phyloP scores from a whole-genome alignment of 2,329 filamentous ascomycete genomes.

The Xylariaceae sp. region DNA sequence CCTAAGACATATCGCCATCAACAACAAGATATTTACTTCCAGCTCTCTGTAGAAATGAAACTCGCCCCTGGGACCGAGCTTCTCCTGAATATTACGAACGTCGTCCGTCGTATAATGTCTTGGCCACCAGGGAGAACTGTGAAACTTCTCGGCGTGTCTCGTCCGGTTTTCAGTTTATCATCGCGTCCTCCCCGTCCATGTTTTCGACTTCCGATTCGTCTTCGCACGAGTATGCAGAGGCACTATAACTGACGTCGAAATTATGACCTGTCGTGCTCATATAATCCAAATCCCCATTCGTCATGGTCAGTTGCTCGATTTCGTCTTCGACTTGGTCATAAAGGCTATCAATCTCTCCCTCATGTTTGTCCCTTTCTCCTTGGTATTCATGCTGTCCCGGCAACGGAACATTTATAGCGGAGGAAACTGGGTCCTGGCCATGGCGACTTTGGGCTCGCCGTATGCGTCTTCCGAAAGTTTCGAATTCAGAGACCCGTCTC shows the following conservation, averaged over 20 bases:
- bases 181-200: neutral
- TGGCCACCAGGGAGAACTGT: neutral
- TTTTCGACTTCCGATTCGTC: neutral
- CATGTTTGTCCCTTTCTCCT: neutral
- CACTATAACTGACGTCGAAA: neutral
- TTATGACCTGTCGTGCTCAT: neutral
- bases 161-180: neutral
- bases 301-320: neutral
- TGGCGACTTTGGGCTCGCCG: neutral
- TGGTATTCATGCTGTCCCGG: neutral
- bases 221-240: neutral
- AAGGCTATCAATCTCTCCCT: neutral
- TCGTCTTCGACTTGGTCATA: slow-evolving; percentile 4
- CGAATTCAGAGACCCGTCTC: slow-evolving; percentile 22
- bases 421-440: neutral
- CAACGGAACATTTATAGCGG: neutral
- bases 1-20: neutral
- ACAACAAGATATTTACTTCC: neutral
- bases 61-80: neutral
- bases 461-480: slow-evolving; percentile 21
- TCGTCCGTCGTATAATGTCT: neutral
- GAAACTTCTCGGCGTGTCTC: neutral
- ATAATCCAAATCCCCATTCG: neutral
- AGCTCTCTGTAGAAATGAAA: neutral
- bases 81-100: neutral